Percentiles rank a stretch among this genome's conserved stretches.
phyloP scores from a whole-genome alignment of 1,139 yeast genomes.

The Candida freyschussii region DNA sequence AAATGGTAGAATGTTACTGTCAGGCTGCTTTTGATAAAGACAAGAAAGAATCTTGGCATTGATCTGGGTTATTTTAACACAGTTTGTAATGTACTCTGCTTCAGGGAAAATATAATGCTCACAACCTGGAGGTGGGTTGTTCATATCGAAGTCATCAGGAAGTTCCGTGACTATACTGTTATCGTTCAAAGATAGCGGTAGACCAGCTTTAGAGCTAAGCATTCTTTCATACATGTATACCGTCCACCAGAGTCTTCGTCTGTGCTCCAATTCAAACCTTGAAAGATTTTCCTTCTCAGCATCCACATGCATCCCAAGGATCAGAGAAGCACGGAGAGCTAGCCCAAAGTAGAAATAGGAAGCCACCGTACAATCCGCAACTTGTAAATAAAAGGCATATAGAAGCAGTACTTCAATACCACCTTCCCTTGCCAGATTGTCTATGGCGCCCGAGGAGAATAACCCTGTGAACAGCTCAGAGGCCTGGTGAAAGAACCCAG shows the following conservation, averaged over 20 bases:
- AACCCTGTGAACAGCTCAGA: slow-evolving; percentile 70
- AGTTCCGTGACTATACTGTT: slow-evolving; percentile 73
- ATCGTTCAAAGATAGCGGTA: slow-evolving; percentile 74
- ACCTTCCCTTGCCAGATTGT: slow-evolving; percentile 71
- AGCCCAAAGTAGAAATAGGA: slow-evolving; percentile 78
- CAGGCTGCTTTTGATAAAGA: slow-evolving; percentile 73
- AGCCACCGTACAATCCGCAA: slow-evolving; percentile 80
- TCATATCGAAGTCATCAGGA: slow-evolving; percentile 67
- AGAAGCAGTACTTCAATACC: slow-evolving; percentile 76
- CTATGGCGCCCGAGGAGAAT: slow-evolving; percentile 76
- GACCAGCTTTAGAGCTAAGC: slow-evolving; percentile 80
- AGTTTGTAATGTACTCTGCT: slow-evolving; percentile 72
- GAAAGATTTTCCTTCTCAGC: slow-evolving; percentile 62
- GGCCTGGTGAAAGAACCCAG: slow-evolving; percentile 72
- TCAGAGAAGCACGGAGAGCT: slow-evolving; percentile 68
- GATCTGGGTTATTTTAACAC: slow-evolving; percentile 77
- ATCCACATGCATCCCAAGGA: slow-evolving; percentile 81
- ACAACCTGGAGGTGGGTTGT: slow-evolving; percentile 50
- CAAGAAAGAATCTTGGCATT: slow-evolving; percentile 70
- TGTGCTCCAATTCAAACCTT: slow-evolving; percentile 69
- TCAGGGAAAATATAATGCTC: slow-evolving; percentile 74
- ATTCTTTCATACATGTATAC: slow-evolving; percentile 85
- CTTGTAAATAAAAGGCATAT: slow-evolving; percentile 78
- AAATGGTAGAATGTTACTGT: slow-evolving; percentile 66
- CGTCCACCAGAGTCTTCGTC: slow-evolving; percentile 88